A percentile compares a stretch with the other conserved stretches of the same genome.
These are phyloP conservation scores for Chalciporus pseudorubinellus DNA, from an alignment of 768 basidiomycete genomes.

Conservation along the genomic window DNA sequence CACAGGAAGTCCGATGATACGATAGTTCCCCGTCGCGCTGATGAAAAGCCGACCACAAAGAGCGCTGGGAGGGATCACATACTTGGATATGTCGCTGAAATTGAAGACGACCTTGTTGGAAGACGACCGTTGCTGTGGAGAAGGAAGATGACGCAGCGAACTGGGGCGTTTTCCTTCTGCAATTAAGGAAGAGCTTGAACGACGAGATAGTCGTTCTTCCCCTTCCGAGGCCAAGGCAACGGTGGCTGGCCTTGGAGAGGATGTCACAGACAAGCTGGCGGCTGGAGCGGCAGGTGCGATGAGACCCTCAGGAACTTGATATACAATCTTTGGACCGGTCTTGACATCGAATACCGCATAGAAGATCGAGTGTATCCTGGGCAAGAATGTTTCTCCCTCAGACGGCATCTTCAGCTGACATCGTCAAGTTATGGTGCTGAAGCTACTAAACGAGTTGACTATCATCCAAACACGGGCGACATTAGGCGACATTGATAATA, in stretches of 20 bases:
- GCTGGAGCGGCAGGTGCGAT: slow-evolving; percentile 49
- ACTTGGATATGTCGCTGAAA: slow-evolving; percentile 89
- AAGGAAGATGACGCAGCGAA: slow-evolving; percentile 41
- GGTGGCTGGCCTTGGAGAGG: slow-evolving; percentile 36
- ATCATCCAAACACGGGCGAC: too few relatives aligned
- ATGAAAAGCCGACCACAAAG: slow-evolving; percentile 88
- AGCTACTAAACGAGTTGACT: too few relatives aligned
- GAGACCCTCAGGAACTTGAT: slow-evolving; percentile 92
- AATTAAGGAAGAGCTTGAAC: slow-evolving; percentile 50
- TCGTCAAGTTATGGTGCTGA: not conserved
- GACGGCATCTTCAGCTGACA: slow-evolving; percentile 33
- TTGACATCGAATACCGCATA: slow-evolving; percentile 88
- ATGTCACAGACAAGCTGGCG: slow-evolving; percentile 28
- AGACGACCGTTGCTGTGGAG: slow-evolving; percentile 48
- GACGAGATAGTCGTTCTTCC: slow-evolving; percentile 43
- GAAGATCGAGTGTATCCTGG: slow-evolving; percentile 83
- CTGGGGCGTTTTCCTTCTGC: slow-evolving; percentile 43
- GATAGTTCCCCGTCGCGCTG: slow-evolving; percentile 75
- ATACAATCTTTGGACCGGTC: slow-evolving; percentile 85
- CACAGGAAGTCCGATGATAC: slow-evolving; percentile 91
- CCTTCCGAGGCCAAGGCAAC: slow-evolving; percentile 28
- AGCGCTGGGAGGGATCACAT: slow-evolving; percentile 85
- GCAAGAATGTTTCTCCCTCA: slow-evolving; percentile 69
- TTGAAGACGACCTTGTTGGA: slow-evolving; percentile 67
- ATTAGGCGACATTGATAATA: too few relatives aligned